Evolutionary conservation across 2,329 filamentous ascomycete genomes (phyloP), one percentile per base, ranked within the genome.

Genomic region (Diaporthe ilicicola): DNA sequence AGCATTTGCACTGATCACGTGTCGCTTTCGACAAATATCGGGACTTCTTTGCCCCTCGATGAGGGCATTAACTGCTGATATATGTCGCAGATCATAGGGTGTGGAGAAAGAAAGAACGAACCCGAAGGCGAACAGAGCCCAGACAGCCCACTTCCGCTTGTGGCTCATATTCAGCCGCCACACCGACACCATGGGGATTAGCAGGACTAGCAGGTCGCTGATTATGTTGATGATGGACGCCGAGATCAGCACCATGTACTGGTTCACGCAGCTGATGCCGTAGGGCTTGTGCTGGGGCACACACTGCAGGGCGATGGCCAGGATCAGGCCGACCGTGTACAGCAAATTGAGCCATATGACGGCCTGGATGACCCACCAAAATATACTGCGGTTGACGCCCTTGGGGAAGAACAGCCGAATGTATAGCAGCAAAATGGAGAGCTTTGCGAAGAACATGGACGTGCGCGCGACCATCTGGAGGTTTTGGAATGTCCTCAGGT

Each of bases 341-440:
- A 77, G 73, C 8, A 75, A 42, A 55, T 77, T 76, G 54, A 76
- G 67, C 73, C 72, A 74, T 39, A 76, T 74, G 10, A 73, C 72
- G 29, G 54, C 65, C 55, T 76, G 74, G 54, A 76, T 76, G 13
- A 75, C 55, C 76, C 75, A 77, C 76, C 75, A 76, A 42, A 67
- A 24, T 13, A 22, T 5, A 56, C 50, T 56, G 3, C 66, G 65
- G 6, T 80, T 75, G 1, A 84, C 84, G 53, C 85, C 82, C 3
- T 84, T 84, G 12, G 87, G 78, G 73, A 84, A 87, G 70, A 85
- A 85, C 4, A 87, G 78, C 4, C 85, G 84, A 13, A 85, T 80
- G 69, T 84, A 78, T 15, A 87, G 76, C 34, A 76, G 71, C 42
- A 77, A 67, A 32, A 77, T 76, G 19, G 76, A 76, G 24, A 76